These are phyloP conservation scores for Capronia coronata DNA, from an alignment of 2,329 filamentous ascomycete species.

Conservation along the genomic window DNA sequence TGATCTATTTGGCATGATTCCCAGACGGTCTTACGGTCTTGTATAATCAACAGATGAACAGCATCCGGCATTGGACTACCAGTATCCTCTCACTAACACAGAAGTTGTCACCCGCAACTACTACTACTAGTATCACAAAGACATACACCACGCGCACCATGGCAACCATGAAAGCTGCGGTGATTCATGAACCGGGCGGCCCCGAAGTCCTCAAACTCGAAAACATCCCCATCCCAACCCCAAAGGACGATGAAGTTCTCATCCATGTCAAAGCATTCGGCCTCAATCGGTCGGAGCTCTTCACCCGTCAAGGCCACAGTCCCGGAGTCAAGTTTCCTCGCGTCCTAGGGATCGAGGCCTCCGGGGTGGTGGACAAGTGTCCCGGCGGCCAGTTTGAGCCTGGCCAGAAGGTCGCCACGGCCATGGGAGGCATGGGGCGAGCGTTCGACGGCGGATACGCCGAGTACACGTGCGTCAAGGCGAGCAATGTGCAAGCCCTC, in stretches of 20 bases:
- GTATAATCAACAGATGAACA: neutral
- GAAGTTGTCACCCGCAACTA: neutral
- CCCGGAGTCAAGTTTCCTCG: conserved; percentile 39
- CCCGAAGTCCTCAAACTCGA: conserved; percentile 39
- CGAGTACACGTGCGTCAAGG: conserved; percentile 44
- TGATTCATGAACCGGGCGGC: conserved; percentile 37
- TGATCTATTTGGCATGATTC: neutral
- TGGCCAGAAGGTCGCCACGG: conserved; percentile 42
- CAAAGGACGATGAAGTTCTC: conserved; percentile 36
- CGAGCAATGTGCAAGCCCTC: conserved; percentile 35
- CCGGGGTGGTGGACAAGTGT: conserved; percentile 38
- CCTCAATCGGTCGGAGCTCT: conserved; percentile 45
- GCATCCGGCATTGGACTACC: neutral
- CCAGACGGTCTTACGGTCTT: neutral
- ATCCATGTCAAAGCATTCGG: conserved; percentile 42
- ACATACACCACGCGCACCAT: conserved; percentile 12
- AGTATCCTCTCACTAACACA: neutral
- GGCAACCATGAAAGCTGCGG: conserved; percentile 41
- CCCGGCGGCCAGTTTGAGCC: conserved; percentile 33
- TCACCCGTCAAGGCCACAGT: conserved; percentile 43
- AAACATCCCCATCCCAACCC: conserved; percentile 36
- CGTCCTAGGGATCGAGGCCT: conserved; percentile 45
- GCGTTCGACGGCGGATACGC: conserved; percentile 46
- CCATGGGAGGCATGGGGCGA: conserved; percentile 46
- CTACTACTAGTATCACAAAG: neutral